These are phyloP conservation scores for Candida gorgasii DNA, from an alignment of 805 yeast species.

Conservation along the genomic window DNA sequence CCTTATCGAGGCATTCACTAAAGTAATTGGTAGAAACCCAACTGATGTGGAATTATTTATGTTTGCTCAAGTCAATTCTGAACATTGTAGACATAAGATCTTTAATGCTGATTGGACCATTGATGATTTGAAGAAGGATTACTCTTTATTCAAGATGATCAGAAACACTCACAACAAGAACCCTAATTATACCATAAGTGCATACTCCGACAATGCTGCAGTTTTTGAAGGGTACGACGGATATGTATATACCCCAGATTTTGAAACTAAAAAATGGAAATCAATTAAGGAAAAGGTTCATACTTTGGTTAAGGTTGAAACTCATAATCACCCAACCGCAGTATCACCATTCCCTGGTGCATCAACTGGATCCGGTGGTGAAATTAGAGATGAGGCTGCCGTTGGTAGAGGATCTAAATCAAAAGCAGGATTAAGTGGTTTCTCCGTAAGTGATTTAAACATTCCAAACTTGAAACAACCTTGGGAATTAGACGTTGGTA, in stretches of 20 bases:
- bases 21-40: conserved; percentile 79
- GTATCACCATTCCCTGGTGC: conserved; percentile 99
- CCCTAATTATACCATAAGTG: conserved; percentile 84
- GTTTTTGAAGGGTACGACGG: conserved; percentile 85
- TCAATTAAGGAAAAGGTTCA: conserved; percentile 78
- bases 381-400: conserved; percentile 99
- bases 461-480: conserved; percentile 88
- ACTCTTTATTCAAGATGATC: conserved; percentile 89
- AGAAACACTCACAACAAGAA: conserved; percentile 84
- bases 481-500: conserved; percentile 92
- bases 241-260: conserved; percentile 76
- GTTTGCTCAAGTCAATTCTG: conserved; percentile 99
- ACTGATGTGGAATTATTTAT: conserved; percentile 97
- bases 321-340: conserved; percentile 99
- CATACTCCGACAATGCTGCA: conserved; percentile 98
- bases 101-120: conserved; percentile 98
- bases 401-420: conserved; percentile 98
- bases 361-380: conserved; percentile 99
- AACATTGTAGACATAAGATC: conserved; percentile 98
- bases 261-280: conserved; percentile 68
- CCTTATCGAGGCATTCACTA: conserved; percentile 75
- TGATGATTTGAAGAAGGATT: conserved; percentile 73
- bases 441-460: conserved; percentile 83
- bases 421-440: conserved; percentile 95
- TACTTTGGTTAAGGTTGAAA: conserved; percentile 92